Evolutionary conservation across 1,139 yeast species (phyloP), one percentile per base, ranked within the genome.

Genomic region (Blastobotrys elegans): DNA sequence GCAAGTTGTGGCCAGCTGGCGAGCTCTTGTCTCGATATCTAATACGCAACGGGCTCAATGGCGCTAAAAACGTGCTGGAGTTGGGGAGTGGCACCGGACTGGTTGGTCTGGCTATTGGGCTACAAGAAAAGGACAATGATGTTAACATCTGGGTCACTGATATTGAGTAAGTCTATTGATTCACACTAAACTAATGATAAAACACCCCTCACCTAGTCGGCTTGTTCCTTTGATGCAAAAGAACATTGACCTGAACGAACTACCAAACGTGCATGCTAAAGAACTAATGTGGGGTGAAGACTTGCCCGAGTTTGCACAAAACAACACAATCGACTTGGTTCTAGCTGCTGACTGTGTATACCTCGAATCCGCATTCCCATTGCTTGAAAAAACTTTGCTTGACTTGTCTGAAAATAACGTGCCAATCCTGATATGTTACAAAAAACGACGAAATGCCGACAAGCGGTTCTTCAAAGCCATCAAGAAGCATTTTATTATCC

Each of bases 321-420:
- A 55, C 1, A 61, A 64, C 18, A 55, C 53, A 2, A 66, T 71
- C 2, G 80, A 76, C 58, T 61, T 76, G 7, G 63, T 77, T 2
- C 58, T 77, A 31, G 82, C 81, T 2, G 82, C 82, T 0, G 82
- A 77, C 58, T 76, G 82, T 58, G 82, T 77, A 7, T 77, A 77
- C 52, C 62, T 74, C 21, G 82, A 76, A 54, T 60, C 67, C 10
- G 78, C 80, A 2, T 77, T 77, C 54, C 80, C 79, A 2, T 53
- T 76, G 31, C 59, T 77, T 40, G 77, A 74, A 48, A 64, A 66
- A 51, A 77, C 82, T 0, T 59, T 77, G 37, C 49, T 75, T 33
- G 77, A 75, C 46, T 55, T 77, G 17, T 68, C 78, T 1, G 64
- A 61, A 8, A 62, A 60, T 6, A 52, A 57, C 11, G 73, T 77